Conservation (phyloP, 179 eudicot species). For the Silene noctiflora region DNA sequence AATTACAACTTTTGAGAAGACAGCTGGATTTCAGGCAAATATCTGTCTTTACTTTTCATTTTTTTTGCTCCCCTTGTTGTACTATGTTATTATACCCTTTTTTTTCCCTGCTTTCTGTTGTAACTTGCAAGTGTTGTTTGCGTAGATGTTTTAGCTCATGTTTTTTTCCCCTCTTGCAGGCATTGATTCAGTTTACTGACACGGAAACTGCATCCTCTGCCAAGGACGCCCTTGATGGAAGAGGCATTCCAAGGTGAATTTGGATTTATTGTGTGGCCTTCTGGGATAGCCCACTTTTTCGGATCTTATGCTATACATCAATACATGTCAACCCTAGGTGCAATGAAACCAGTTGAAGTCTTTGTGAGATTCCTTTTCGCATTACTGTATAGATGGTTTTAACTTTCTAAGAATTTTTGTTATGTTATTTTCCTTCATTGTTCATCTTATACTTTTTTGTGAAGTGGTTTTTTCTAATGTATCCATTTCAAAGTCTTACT, state of each 20-base stretch:
- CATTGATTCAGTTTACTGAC: constrained; percentile 93
- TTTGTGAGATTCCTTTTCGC: constrained; percentile 38
- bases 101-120: background rate
- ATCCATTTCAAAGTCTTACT: constrained; percentile 4
- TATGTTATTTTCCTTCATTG: background rate
- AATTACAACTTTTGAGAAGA: constrained; percentile 98
- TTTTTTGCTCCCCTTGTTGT: background rate
- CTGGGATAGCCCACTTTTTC: constrained; percentile 30
- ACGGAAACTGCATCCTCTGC: constrained; percentile 88
- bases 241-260: constrained; percentile 97
- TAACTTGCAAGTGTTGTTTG: background rate
- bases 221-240: constrained; percentile 93
- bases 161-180: constrained; percentile 40
- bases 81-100: no score
- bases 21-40: constrained; percentile 95
- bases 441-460: background rate
- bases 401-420: background rate
- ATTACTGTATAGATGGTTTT: constrained; percentile 13
- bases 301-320: constrained; percentile 38
- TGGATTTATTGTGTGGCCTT: constrained; percentile 41
- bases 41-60: constrained; percentile 5
- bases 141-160: background rate
- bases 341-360: constrained; percentile 43
- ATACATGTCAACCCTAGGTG: constrained; percentile 39
- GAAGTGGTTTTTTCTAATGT: background rate